Conservation (phyloP, 2,329 filamentous ascomycete genomes). For the Tolypocladium pustulatum region DNA sequence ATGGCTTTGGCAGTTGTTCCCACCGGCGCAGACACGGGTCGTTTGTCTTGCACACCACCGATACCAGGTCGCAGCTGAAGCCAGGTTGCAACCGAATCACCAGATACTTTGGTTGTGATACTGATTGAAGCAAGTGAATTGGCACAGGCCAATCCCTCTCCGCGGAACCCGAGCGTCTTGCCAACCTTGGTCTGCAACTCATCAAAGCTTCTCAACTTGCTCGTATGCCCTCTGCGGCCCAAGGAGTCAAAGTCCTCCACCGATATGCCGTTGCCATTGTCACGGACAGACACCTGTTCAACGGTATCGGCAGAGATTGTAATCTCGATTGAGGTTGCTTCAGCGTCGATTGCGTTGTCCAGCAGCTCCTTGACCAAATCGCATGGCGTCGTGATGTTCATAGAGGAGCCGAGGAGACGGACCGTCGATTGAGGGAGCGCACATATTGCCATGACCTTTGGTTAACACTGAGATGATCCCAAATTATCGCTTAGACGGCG, state of each 20-base stretch:
- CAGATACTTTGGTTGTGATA: constrained; percentile 53
- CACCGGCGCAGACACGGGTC: constrained; percentile 40
- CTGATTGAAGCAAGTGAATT: constrained; percentile 48
- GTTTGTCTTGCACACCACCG: constrained; percentile 19
- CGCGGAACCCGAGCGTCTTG: constrained; percentile 62
- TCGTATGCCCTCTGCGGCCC: constrained; percentile 60
- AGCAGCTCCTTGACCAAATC: constrained; percentile 65
- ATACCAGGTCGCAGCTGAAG: constrained; percentile 28
- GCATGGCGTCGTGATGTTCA: constrained; percentile 47
- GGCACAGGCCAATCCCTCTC: constrained; percentile 59
- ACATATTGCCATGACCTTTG: constrained; percentile 35
- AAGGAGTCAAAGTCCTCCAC: constrained; percentile 49
- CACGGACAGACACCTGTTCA: constrained; percentile 58
- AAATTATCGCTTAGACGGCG: neutral
- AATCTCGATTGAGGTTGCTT: constrained; percentile 55
- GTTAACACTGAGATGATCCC: neutral
- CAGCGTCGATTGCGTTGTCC: constrained; percentile 67
- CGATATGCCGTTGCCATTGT: constrained; percentile 64
- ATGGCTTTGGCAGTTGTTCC: constrained; percentile 57
- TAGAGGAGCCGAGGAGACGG: constrained; percentile 48
- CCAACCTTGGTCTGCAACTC: constrained; percentile 49
- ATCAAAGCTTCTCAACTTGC: constrained; percentile 56
- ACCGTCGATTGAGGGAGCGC: constrained; percentile 37
- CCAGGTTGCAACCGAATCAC: constrained; percentile 45
- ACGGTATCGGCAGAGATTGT: constrained; percentile 55